phyloP scores from a whole-genome alignment of 352 stramenopile species.

The Peronospora farinosa region DNA sequence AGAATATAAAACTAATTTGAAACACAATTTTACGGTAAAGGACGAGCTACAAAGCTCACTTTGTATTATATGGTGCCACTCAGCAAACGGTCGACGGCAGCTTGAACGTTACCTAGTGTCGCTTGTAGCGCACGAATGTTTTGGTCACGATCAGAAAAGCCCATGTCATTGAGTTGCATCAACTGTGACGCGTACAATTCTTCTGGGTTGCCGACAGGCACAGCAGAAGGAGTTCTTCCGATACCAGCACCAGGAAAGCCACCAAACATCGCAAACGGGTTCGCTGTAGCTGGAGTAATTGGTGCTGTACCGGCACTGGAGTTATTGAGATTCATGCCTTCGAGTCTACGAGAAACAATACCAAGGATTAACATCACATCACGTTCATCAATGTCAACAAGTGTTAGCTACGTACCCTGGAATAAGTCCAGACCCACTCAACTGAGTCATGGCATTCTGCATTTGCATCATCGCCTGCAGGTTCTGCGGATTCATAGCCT shows the following conservation, averaged over 20 bases:
- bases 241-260: slow-evolving; percentile 32
- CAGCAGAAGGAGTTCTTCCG: slow-evolving; percentile 15
- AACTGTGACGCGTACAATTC: slow-evolving; percentile 85
- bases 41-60: neutral
- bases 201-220: slow-evolving; percentile 59
- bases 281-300: slow-evolving; percentile 20
- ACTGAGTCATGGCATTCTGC: slow-evolving; percentile 83
- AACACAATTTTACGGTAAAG: too few species aligned
- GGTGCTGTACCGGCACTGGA: slow-evolving; percentile 6
- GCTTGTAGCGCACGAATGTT: slow-evolving; percentile 84
- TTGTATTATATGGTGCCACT: slow-evolving; percentile 50
- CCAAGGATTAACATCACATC: slow-evolving; percentile 3
- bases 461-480: slow-evolving; percentile 89
- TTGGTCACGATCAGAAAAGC: slow-evolving; percentile 84
- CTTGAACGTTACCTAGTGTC: slow-evolving; percentile 85
- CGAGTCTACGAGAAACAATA: slow-evolving; percentile 27
- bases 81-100: slow-evolving; percentile 84
- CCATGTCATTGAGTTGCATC: slow-evolving; percentile 87
- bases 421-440: slow-evolving; percentile 62
- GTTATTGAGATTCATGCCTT: slow-evolving; percentile 42
- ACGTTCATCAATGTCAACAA: neutral
- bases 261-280: slow-evolving; percentile 51
- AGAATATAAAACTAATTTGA: neutral
- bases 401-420: slow-evolving; percentile 42
- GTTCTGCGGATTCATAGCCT: slow-evolving; percentile 87